Base-by-base conservation (phyloP, 768 basidiomycete genomes). In the Panaeolus papilionaceus region DNA sequence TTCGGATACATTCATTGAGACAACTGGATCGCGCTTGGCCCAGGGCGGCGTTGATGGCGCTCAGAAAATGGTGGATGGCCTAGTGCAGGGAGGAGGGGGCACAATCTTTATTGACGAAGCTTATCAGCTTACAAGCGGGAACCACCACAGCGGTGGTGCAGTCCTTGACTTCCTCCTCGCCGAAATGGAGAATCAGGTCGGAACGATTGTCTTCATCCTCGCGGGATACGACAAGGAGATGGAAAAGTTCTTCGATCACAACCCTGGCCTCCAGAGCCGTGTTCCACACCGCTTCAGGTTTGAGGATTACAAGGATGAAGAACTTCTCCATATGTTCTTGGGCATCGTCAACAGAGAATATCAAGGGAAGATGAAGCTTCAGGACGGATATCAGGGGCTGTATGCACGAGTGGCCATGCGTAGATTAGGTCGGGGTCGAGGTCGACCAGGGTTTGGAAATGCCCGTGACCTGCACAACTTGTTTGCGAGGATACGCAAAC, bases 241-340 rank as follows among this genome's bases (percentile, higher is more conserved):
- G 91, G 91, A 92, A 70, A 86, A 83, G 51, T 92, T 92, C 78
- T 92, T 92, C 67, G 90, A 91, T 68, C 90, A 91, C 68, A 92
- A 92, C 71, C 90, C 91, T 2, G 91, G 91, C 1, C 74, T 92
- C 12, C 76, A 78, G 8, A 91, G 90, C 76, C 88, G 91, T n/a
- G 87, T 92, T 9, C 91, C 91, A 0, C 84, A 88, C 68, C 76
- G 74, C 40, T 79, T 92, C 38, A 77, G 85, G 12, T 92, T 92
- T 69, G 75, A 77, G 0, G 91, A 92, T 69, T 92, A 92, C 71
- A 80, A 75, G 8, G 87, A 92, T 63, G 69, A 73, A 1, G 88
- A 92, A 67, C 77, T 92, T 3, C 78, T 86, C 67, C 68, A 75
- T 3, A 90, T 91, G 84, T 78, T 91, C 14, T 82, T 83, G 54